Evolutionary conservation across 139 green algal species (phyloP), one percentile per base, ranked within the genome.

Genomic region (Ostreobium quekettii): DNA sequence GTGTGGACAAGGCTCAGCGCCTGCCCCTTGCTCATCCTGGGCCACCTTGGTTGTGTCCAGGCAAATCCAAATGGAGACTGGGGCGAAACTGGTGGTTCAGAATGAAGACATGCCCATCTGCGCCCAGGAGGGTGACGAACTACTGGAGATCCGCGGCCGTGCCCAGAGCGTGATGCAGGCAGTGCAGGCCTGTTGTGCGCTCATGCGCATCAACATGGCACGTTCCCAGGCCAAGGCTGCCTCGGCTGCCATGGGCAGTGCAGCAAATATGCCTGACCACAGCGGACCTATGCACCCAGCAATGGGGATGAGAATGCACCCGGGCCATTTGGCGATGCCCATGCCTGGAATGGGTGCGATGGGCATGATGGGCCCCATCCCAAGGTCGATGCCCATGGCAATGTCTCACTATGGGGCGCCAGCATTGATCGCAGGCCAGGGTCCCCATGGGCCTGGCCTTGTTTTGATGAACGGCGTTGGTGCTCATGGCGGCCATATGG

Each of bases 61-160:
- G 46, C 46, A 71, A 26, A 71, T 71, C 38, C 64, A 62, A 32
- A 61, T 64, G 39, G 46, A 71, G 35, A 71, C 64, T 30, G 64
- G 64, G 22, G 48, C 64, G 24, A 61, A 71, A 47, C 29, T 71
- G 39, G 36, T 71, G 26, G 64, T 71, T 3, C 42, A 63, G 36
- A 61, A 61, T 22, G 47, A 71, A 6, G 42, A 65, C 11, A 15
- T 71, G 31, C 47, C 48, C 31, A 47, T 26, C 8, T 61, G 64
- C 15, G 64, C 47, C 3, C 47, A 62, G 11, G 64, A 71, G 15
- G 64, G 42, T n/a, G 64, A 71, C 36, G 64, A 71, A 47, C 35
- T 71, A n/a, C 42, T 71, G 7, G 47, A 71, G 26, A 71, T 71
- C 46, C 49, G 53, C 31, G 61, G 61, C 4, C 11, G 61, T 3